Evolutionary conservation across 345 rosid genomes (phyloP).

Genomic region (Pelargonium nanum): DNA sequence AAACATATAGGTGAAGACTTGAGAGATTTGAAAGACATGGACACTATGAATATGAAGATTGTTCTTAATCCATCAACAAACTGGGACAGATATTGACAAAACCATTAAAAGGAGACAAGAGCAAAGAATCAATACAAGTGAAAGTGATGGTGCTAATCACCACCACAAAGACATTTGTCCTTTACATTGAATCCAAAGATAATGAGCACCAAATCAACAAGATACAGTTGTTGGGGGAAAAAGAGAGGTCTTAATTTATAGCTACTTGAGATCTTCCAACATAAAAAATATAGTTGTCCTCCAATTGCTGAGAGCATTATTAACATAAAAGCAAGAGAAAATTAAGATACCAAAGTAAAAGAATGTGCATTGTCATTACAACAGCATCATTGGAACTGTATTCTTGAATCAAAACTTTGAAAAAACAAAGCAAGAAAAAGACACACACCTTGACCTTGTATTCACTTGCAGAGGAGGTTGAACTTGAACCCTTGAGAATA

Average conservation of each 20-base stretch:
- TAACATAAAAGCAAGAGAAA: not conserved
- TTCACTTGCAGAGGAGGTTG: constrained; percentile 5
- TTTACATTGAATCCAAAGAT: not conserved
- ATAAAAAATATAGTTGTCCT: no score
- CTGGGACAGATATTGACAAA: not conserved
- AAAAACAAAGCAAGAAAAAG: not conserved
- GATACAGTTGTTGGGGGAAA: not conserved
- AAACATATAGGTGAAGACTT: not conserved
- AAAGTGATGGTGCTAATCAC: not conserved
- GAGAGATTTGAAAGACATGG: not conserved
- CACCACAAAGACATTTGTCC: not conserved
- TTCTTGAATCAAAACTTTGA: not conserved
- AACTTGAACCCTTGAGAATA: constrained; percentile 7
- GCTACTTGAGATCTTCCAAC: not conserved
- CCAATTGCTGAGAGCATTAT: no score
- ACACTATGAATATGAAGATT: not conserved
- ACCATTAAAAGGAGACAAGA: not conserved
- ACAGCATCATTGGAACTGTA: no score
- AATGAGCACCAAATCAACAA: not conserved
- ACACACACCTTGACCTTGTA: constrained; percentile 29
- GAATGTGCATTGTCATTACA: no score
- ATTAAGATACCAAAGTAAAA: no score
- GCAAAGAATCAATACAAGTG: not conserved
- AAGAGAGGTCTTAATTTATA: not conserved
- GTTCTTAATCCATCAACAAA: no score